Base-by-base conservation (phyloP, 805 yeast genomes). In the Candida tibetensis region DNA sequence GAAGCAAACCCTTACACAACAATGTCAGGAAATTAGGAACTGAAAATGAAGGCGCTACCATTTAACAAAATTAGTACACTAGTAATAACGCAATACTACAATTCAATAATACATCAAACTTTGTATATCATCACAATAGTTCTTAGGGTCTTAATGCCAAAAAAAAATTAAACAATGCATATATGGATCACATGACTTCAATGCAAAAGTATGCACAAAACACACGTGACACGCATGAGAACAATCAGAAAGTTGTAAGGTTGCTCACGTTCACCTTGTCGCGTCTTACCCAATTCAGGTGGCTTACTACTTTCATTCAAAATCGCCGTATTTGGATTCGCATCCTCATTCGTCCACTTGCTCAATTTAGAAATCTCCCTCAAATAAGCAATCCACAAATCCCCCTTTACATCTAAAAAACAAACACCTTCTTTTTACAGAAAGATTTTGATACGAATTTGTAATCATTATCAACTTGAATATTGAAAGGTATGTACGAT, bases 301-400 rank as follows among this genome's bases (percentile, higher is more conserved):
- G 25, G 25, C 25, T 21, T 21, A 21, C 25, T 21, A 21, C 37
- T 28, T 40, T 36, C 31, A 40, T 32, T 30, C 28, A 34, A 32
- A 36, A 40, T 40, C 40, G 30, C 43, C 43, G 26, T 32, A 30
- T 40, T 36, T 14, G 43, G 42, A 35, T 26, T 21, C 39, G 36
- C 39, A 28, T 17, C 25, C 25, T 21, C 10, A 21, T 21, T 21
- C 25, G 25, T 21, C 25, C 25, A 21, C 25, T 10, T 21, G 25
- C 30, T 27, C 37, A 26, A 35, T 28, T 29, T 22, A 32, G 35
- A 25, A 32, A 32, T 21, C 25, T 21, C 25, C 25, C 25, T 21
- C 21, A 32, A 32, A 18, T 32, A 25, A 32, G 26, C 28, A 32
- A 32, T 32, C 34, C 34, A 21, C 34, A 32, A 32, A 14, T 22